Evolutionary conservation across 2,329 filamentous ascomycete genomes (phyloP), one percentile per base, ranked within the genome.

Genomic region (Microthyrium microscopicum): DNA sequence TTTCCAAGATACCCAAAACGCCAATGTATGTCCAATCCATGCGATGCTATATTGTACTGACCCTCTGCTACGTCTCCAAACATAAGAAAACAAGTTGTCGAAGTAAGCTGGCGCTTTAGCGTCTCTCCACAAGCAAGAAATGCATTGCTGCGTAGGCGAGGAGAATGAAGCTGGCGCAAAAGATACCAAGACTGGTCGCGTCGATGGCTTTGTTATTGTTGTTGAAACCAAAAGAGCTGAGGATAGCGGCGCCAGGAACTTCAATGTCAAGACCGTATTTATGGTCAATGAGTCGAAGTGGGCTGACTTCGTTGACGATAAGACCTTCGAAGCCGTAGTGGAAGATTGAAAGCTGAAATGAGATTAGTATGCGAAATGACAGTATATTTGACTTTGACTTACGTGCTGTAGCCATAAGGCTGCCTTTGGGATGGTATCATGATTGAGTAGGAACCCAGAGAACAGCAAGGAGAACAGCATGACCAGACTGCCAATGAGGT

Each of bases 401-500:
- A 77, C 71, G 31, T 70, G 73, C 62, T 98, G 89, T 33, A 98
- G 58, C 89, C 89, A 98, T 40, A 84, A 57, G 2, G 87, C 80
- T 2, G 81, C 72, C 31, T 70, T 65, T 2, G 89, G 89, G 34
- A 94, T 94, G 20, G 82, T 84, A 52, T 94, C 76, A 51, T 93
- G 84, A 54, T 98, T 98, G 40, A 98, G 70, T 37, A 98, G 65
- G 38, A 98, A 73, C 37, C 89, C 89, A 1, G 85, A 87, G 54
- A 98, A 95, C 7, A 98, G 68, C 40, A 98, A 61, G 51, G 81
- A 92, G 64, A 98, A 98, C 6, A 98, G 66, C 89, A 98, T 98
- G 32, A 95, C 83, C 46, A 98, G 59, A 45, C 85, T 91, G 34
- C 87, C 89, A 39, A 98, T 80, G 41, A 98, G 56, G 54, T 91